A percentile compares a stretch with the other conserved stretches of the same genome.
phyloP scores from a whole-genome alignment of 2,329 filamentous ascomycete species.

The Ceratocystis papillata region DNA sequence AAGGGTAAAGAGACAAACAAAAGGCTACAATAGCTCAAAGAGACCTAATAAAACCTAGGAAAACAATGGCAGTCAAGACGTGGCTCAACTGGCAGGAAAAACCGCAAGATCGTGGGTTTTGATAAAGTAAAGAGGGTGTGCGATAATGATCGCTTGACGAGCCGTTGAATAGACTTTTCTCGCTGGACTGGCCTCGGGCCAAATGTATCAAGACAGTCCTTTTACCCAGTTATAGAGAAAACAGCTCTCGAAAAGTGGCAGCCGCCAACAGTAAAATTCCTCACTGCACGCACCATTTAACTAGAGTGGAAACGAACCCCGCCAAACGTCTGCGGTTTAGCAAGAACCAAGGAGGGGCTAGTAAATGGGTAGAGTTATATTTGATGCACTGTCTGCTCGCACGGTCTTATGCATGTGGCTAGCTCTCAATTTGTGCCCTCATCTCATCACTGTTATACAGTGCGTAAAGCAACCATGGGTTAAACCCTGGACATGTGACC shows the following conservation, averaged over 20 bases:
- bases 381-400: not conserved
- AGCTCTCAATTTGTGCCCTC: no score
- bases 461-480: not conserved
- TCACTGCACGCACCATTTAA: not conserved
- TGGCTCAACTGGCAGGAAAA: not conserved
- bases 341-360: slow-evolving; percentile 14
- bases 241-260: not conserved
- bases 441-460: not conserved
- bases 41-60: not conserved
- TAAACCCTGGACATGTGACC: slow-evolving; percentile 1
- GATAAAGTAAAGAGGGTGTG: slow-evolving; percentile 3
- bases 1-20: not conserved
- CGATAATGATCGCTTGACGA: slow-evolving; percentile 9
- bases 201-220: slow-evolving; percentile 12
- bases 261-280: slow-evolving; percentile 9
- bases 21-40: not conserved
- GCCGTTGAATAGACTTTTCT: slow-evolving; percentile 17
- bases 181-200: slow-evolving; percentile 4
- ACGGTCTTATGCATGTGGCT: not conserved
- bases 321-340: slow-evolving; percentile 14
- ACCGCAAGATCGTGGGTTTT: not conserved
- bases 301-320: slow-evolving; percentile 4
- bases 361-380: not conserved
- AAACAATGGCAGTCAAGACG: not conserved
- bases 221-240: not conserved